Evolutionary conservation across 1,284 basidiomycete species (phyloP), one percentile per base, ranked within the genome.

Genomic region (Leccinum subrobustum): DNA sequence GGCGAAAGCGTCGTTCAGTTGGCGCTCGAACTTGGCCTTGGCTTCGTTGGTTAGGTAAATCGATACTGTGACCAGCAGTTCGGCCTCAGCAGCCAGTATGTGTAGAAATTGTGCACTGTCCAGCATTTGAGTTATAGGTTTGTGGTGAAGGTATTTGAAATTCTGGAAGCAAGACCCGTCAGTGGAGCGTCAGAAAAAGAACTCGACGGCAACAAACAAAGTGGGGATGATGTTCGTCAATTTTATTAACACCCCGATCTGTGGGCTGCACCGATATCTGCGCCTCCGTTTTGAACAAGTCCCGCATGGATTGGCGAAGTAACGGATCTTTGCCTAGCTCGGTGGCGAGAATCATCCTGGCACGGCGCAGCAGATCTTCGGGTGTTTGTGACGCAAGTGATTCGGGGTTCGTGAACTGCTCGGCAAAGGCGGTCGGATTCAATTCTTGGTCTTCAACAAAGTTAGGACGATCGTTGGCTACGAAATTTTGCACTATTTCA

Each of bases 251-350:
- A n/a, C 97, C 97, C 58, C 89, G 87, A 57, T 98, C 96, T 0
- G 97, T 99, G 0, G 96, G 95, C 51, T 85, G 81, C 14, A 96
- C 88, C 29, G 90, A 89, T 35, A 99, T 80, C n/a, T 85, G 78
- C 4, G 92, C 96, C 64, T 89, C 84, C 7, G 82, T 79, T 69
- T 87, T 89, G 80, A 96, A 96, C 29, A 87, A 76, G 56, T 88
- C 82, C 57, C 96, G 87, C 47, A 95, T 87, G 64, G 90, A 84
- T 64, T 90, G 87, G 58, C 94, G 85, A 52, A 99, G 83, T 18
- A 95, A 79, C 8, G 96, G 97, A 73, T 99, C 96, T 69, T 92
- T 95, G 25, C 94, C 92, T 20, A 99, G 83, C 75, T 99, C 97
- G 1, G 91, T 93, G 11, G 91, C 85, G 42, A 98, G 78, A 63